Base-by-base conservation (phyloP, 2,329 filamentous ascomycete species). In the Tolypocladium guangdongense region DNA sequence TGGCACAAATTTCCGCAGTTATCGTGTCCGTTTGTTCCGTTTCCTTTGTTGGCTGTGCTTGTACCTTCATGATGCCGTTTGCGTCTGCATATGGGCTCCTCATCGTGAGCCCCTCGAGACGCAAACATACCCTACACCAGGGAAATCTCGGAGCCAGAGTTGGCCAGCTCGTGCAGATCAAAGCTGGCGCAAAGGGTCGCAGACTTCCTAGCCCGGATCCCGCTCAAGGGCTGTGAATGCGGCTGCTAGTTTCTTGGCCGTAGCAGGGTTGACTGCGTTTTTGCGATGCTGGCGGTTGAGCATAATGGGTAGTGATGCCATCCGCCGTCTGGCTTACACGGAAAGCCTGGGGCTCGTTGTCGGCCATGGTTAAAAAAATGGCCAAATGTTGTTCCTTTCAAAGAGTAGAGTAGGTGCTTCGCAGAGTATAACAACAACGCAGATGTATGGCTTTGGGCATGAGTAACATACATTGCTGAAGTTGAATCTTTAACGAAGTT, bases 261-360 rank as follows among this genome's bases (percentile, higher is more conserved):
- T 80, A 2, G 68, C 54, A 2, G 67, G 63, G 57, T 82, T 71
- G 41, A 82, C 71, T 14, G 78, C 79, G 59, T 82, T 82, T 51
- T 73, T 72, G 27, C 72, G 68, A 14, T 73, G 63, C 0, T 68
- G 68, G n/a, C 78, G 73, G 62, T 78, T 74, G 57, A 82, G 72
- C n/a, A 74, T 72, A 53, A 82, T 77, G n/a, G 71, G 75, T 0
- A n/a, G 77, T 77, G 58, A 82, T 78, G 48, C 77, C 77, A 1
- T 67, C 62, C 43, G 16, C 24, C 1, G 43, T 46, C 16, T 16
- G n/a, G 43, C 35, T 30, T 38, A 38, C 36, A 38, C 48, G 22
- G 7, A 50, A 35, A 12, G 48, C 30, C 4, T 38, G 30, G 12
- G 47, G 33, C 24, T 50, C 48, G 33, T 27, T 20, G 35, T 50